Evolutionary conservation across 2,329 filamentous ascomycete species (phyloP).

Genomic region (Fusarium paranaense): DNA sequence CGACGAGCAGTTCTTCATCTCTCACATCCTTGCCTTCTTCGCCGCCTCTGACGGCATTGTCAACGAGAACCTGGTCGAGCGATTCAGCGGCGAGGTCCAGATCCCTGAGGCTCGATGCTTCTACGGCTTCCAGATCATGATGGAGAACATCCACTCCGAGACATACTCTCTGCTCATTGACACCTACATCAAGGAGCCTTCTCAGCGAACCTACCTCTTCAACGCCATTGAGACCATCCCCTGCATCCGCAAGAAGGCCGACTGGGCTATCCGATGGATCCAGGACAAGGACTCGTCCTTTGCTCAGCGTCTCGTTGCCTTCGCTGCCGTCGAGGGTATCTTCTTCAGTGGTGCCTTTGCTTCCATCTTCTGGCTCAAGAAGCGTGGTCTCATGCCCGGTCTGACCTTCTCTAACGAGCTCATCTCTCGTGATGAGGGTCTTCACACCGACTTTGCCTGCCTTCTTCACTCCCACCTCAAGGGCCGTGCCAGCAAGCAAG

Average conservation of each 20-base stretch:
- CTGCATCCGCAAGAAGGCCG: constrained; percentile 97
- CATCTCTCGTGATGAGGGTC: constrained; percentile 98
- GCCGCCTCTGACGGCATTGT: constrained; percentile 98
- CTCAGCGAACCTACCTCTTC: constrained; percentile 93
- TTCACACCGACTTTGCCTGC: constrained; percentile 99
- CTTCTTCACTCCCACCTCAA: constrained; percentile 97
- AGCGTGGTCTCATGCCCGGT: constrained; percentile 98
- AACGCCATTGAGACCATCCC: constrained; percentile 99
- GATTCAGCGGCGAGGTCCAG: constrained; percentile 97
- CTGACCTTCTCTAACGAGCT: constrained; percentile 99
- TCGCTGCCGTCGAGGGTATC: constrained; percentile 98
- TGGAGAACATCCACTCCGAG: constrained; percentile 99
- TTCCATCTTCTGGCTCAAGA: constrained; percentile 99
- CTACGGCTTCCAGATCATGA: constrained; percentile 99
- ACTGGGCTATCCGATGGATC: constrained; percentile 98
- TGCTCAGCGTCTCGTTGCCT: constrained; percentile 93
- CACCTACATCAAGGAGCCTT: constrained; percentile 98
- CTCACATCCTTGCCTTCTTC: constrained; percentile 98
- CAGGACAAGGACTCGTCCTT: constrained; percentile 93
- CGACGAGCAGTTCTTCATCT: constrained; percentile 98
- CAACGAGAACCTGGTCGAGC: constrained; percentile 98
- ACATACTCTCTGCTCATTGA: constrained; percentile 99
- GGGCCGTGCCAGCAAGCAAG: constrained; percentile 84
- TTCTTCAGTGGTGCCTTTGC: constrained; percentile 99
- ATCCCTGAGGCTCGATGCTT: constrained; percentile 98